Evolutionary conservation across 345 rosid genomes (phyloP).

Genomic region (Eucalyptus coolabah): DNA sequence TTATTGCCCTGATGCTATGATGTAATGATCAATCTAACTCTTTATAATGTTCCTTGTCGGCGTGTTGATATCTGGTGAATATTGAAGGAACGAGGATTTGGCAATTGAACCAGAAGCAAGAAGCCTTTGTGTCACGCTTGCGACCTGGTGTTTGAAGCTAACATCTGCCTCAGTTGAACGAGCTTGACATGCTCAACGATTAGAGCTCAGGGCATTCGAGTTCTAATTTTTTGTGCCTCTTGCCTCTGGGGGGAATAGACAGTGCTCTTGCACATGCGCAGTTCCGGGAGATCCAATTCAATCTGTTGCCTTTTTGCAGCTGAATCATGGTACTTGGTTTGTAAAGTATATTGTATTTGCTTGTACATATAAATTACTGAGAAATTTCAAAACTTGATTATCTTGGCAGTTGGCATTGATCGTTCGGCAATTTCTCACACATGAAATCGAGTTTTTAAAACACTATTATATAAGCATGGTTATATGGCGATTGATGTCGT

Average conservation of each 20-base stretch:
- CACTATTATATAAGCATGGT: neutral
- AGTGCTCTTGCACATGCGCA: neutral
- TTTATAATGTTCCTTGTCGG: neutral
- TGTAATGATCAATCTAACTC: neutral
- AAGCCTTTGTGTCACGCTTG: neutral
- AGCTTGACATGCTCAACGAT: neutral
- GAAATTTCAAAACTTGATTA: neutral
- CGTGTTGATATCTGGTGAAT: neutral
- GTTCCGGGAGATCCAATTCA: neutral
- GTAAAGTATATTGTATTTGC: neutral
- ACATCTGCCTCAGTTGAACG: neutral
- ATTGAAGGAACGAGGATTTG: neutral
- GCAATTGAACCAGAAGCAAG: neutral
- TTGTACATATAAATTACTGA: neutral
- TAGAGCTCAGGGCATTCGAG: neutral
- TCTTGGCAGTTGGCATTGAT: neutral
- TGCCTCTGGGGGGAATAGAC: neutral
- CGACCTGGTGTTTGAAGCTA: neutral
- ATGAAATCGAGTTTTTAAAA: neutral
- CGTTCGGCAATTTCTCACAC: neutral
- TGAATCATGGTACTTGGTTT: neutral
- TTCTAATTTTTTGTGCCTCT: neutral
- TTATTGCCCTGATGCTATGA: neutral
- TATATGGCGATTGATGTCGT: neutral
- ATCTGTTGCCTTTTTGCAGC: neutral